Base-by-base conservation (phyloP, 2,329 filamentous ascomycete species). In the Curvularia sp. region DNA sequence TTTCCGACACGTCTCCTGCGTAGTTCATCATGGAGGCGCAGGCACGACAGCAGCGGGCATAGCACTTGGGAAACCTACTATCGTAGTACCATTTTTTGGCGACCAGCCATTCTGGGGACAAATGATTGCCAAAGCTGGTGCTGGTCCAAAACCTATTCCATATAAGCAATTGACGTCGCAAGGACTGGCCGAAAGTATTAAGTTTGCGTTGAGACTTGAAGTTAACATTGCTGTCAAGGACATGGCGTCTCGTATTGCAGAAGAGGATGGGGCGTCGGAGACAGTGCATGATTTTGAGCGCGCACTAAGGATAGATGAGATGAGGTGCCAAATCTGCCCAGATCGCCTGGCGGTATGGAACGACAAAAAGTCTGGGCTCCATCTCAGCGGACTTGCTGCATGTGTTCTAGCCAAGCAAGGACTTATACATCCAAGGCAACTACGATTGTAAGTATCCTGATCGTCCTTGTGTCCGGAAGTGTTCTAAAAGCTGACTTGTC, bases 21-120 rank as follows among this genome's bases (percentile, higher is more conserved):
- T 87, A 0, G 79, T 87, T 0, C 85, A 87, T 58, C 84, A 87
- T 51, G 85, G 85, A 19, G 85, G 85, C 7, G 85, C 85, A 13
- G 85, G 85, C 3, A 87, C 84, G 0, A 86, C 85, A 2, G 84
- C 85, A 1, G 81, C 80, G 36, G 84, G 85, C 1, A 78, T 87
- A 4, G 69, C 77, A 2, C 78, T 82, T 46, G 84, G 80, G 0
- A 73, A 78, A 18, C 84, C 85, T 0, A 87, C 84, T 0, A 70
- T 81, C 0, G 79, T 87, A 19, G 80, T 87, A 0, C 85, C 84
- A 0, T 87, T 86, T 64, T 86, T 86, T 61, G 83, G 83, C 47
- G 84, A 86, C n/a, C 83, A 85, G 63, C 80, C 80, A 1, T 85
- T 86, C 66, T 86, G 83, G 83, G 83, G 82, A 7, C 68, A 79